Evolutionary conservation across 1,284 basidiomycete genomes (phyloP).

Genomic region (Vanrija sp.): DNA sequence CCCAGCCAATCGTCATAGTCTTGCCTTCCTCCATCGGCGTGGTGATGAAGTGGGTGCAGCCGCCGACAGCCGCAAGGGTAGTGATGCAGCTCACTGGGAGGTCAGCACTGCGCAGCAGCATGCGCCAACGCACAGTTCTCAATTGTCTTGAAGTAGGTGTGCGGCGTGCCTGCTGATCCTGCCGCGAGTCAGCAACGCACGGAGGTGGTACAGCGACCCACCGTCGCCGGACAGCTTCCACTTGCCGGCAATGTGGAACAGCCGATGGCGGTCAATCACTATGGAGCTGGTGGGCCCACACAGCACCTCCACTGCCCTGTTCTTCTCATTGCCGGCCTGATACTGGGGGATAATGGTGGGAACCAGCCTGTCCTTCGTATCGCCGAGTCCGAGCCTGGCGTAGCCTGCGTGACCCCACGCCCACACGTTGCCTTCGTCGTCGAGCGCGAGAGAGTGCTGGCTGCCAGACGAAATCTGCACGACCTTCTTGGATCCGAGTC

Average conservation of each 20-base stretch:
- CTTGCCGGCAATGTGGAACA: constrained; percentile 59
- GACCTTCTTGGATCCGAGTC: constrained; percentile 67
- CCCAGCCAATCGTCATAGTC: constrained; percentile 51
- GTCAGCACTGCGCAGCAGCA: background rate
- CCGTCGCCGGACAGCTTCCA: constrained; percentile 94
- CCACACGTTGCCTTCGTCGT: constrained; percentile 72
- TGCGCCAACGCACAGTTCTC: background rate
- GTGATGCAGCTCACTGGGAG: constrained; percentile 55
- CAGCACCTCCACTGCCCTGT: constrained; percentile 63
- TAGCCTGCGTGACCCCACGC: constrained; percentile 61
- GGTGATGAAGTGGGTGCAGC: constrained; percentile 82
- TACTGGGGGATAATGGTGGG: constrained; percentile 72
- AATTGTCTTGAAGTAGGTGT: constrained; percentile 61
- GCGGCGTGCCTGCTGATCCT: constrained; percentile 76
- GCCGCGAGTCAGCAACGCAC: background rate
- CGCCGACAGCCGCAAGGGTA: constrained; percentile 61
- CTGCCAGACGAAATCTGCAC: constrained; percentile 75
- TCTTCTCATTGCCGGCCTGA: constrained; percentile 62
- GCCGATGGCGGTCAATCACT: constrained; percentile 74
- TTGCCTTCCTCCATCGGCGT: constrained; percentile 58
- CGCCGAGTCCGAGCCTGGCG: constrained; percentile 57
- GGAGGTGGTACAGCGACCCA: constrained; percentile 29
- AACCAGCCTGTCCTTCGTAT: constrained; percentile 66
- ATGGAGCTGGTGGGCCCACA: constrained; percentile 78
- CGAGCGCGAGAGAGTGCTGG: constrained; percentile 78